Conservation (phyloP, 192 early-diverging fungal genomes). For the Podila clonocystis region DNA sequence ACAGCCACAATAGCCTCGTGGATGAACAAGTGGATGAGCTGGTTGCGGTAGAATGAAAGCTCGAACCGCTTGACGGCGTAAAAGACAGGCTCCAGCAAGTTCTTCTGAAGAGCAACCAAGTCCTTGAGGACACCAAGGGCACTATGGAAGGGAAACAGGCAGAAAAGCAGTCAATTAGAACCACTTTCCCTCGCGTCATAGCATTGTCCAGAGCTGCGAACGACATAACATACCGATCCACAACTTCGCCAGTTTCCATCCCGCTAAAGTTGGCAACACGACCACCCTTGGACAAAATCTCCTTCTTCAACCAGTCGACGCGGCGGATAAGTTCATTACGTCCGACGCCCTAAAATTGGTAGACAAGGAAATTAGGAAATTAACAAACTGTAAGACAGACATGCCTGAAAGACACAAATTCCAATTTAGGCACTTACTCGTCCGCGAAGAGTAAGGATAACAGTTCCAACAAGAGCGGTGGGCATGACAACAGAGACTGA, state of each 20-base stretch:
- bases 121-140: constrained; percentile 77
- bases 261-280: constrained; percentile 81
- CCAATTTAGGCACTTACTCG: constrained; percentile 58
- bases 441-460: constrained; percentile 84
- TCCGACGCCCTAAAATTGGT: constrained; percentile 60
- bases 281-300: constrained; percentile 76
- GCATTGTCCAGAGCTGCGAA: neutral
- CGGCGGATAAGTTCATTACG: constrained; percentile 77
- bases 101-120: constrained; percentile 76
- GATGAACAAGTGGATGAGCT: constrained; percentile 62
- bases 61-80: constrained; percentile 86
- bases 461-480: constrained; percentile 83
- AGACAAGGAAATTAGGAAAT: neutral
- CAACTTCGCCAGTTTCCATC: constrained; percentile 74
- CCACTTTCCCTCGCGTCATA: neutral
- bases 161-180: too few species aligned
- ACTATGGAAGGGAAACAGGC: constrained; percentile 5
- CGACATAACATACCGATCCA: constrained; percentile 67
- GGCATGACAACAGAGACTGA: constrained; percentile 85
- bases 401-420: too few species aligned
- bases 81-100: constrained; percentile 85
- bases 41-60: constrained; percentile 85
- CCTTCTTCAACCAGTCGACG: constrained; percentile 74
- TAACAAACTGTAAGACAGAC: neutral
- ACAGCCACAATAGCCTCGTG: constrained; percentile 75